Evolutionary conservation across 495 filamentous ascomycete genomes (phyloP), one percentile per base, ranked within the genome.

Genomic region (Penicillium ochrochloron): DNA sequence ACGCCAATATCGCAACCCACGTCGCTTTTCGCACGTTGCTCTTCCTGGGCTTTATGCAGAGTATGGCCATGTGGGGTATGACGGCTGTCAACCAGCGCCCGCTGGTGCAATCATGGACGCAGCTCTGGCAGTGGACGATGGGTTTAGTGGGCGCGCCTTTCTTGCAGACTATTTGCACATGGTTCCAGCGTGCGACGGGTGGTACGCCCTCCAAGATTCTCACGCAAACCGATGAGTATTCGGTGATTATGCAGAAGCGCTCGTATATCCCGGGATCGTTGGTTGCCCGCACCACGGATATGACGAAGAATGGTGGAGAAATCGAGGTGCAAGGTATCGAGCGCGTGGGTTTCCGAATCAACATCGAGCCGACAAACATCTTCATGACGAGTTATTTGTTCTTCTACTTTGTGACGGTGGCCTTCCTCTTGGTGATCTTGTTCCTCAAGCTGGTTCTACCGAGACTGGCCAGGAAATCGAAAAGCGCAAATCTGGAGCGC

Each of bases 121-220:
- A 98, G 78, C 92, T 97, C 69, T 97, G 97, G 80, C 88, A 94
- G 76, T 99, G 95, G 95, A 94, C 88, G 72, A 92, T 99, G 90
- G 95, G 95, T 66, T 92, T 99, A 69, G 94, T 99, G 67, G 84
- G 85, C 58, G 84, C 96, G 63, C 81, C 80, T 46, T 96, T 96
- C 76, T 85, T 98, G 72, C 90, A 99, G 73, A 80, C 83, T 33
- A 92, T 97, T 64, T 87, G 91, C 50, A 96, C 92, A 27, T 99
- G 95, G 95, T 99, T 97, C 74, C 94, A 97, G 76, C 90, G 93
- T 34, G 83, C 95, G 7, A 99, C 95, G 5, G 95, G 95, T 21
- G 95, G 95, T 56, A 91, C 85, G 12, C 90, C 95, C 11, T 88
- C 92, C 14, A 89, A 86, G 34, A 79, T 96, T 42, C 85, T 97